phyloP scores from a whole-genome alignment of 2,329 filamentous ascomycete species.

The Colletotrichum sp. region DNA sequence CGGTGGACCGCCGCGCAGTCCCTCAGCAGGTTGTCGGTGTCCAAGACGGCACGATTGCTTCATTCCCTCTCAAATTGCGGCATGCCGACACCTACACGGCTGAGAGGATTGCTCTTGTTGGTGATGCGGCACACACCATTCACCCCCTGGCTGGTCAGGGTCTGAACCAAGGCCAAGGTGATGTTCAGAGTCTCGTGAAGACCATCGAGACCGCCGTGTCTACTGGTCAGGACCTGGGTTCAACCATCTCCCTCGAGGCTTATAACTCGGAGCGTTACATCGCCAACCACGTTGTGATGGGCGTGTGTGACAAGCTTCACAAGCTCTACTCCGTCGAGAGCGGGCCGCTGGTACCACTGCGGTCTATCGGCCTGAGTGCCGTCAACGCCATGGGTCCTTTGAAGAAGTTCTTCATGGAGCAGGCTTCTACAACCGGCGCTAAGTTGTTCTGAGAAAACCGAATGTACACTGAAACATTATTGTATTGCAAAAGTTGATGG shows the following conservation, averaged over 20 bases:
- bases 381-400: constrained; percentile 77
- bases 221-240: constrained; percentile 88
- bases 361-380: constrained; percentile 77
- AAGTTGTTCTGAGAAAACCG: constrained; percentile 41
- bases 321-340: constrained; percentile 85
- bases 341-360: constrained; percentile 79
- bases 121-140: constrained; percentile 93
- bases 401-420: constrained; percentile 87
- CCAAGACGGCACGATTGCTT: constrained; percentile 81
- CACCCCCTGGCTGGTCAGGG: constrained; percentile 96
- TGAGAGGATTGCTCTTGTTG: constrained; percentile 89
- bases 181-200: constrained; percentile 79
- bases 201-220: constrained; percentile 78
- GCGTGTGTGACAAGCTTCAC: constrained; percentile 87
- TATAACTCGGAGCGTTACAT: constrained; percentile 85
- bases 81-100: constrained; percentile 94
- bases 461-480: background rate
- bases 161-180: constrained; percentile 89
- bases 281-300: constrained; percentile 80
- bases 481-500: background rate
- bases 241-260: constrained; percentile 75
- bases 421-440: constrained; percentile 61
- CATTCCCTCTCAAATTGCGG: constrained; percentile 88
- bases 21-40: constrained; percentile 73
- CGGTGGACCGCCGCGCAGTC: constrained; percentile 54